A percentile compares a stretch with the other conserved stretches of the same genome.
Conservation (phyloP, 2,329 filamentous ascomycete genomes). For the Aspergillus unguis region DNA sequence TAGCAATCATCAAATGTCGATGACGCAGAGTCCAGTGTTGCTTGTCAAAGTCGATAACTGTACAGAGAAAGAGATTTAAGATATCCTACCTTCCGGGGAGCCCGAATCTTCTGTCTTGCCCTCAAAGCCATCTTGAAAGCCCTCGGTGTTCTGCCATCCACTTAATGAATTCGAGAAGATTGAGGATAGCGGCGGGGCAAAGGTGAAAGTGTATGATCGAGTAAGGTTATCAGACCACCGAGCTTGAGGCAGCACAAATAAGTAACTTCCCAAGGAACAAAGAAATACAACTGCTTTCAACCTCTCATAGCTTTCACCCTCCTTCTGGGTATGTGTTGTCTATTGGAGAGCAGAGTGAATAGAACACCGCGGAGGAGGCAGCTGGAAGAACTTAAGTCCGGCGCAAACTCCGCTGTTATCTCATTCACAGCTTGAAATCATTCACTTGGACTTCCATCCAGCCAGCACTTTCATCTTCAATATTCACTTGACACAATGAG, state of each 20-base stretch:
- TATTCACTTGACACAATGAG: constrained; percentile 18
- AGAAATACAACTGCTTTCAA: background rate
- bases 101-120: constrained; percentile 61
- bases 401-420: constrained; percentile 21
- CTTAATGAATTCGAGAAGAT: background rate
- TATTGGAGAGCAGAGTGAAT: background rate
- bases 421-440: background rate
- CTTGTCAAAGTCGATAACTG: background rate
- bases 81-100: constrained; percentile 63
- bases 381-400: constrained; percentile 28
- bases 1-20: background rate
- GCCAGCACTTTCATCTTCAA: background rate
- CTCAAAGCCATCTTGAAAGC: constrained; percentile 49
- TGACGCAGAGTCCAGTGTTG: background rate
- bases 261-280: background rate
- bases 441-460: background rate
- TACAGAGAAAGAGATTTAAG: background rate
- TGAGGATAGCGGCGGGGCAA: constrained; percentile 7
- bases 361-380: constrained; percentile 19
- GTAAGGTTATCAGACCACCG: constrained; percentile 13
- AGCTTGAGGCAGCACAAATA: background rate
- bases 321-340: background rate
- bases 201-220: background rate
- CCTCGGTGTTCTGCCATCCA: constrained; percentile 12
- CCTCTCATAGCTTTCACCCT: background rate